A percentile compares a stretch with the other conserved stretches of the same genome.
Conservation (phyloP, 2,329 filamentous ascomycete genomes). For the Didymella pinodella region DNA sequence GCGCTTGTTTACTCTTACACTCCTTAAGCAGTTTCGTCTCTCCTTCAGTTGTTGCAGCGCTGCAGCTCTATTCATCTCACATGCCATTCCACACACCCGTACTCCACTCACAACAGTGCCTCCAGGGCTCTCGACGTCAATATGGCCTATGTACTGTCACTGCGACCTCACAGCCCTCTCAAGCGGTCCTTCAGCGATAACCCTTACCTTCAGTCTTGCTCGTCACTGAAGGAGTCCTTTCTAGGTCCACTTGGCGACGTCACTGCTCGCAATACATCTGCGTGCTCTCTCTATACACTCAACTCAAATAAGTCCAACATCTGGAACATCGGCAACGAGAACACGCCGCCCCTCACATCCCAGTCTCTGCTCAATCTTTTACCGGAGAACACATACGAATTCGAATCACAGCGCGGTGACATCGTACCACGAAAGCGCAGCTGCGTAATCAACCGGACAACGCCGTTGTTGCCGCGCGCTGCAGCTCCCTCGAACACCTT, state of each 20-base stretch:
- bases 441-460: slow-evolving; percentile 28
- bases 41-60: slow-evolving; percentile 41
- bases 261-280: slow-evolving; percentile 45
- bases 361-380: slow-evolving; percentile 46
- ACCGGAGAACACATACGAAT: slow-evolving; percentile 26
- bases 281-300: slow-evolving; percentile 47
- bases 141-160: slow-evolving; percentile 53
- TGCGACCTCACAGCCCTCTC: slow-evolving; percentile 50
- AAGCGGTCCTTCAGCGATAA: slow-evolving; percentile 54
- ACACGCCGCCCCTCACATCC: slow-evolving; percentile 44
- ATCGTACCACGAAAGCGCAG: slow-evolving; percentile 36
- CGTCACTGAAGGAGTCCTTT: slow-evolving; percentile 40
- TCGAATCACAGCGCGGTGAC: slow-evolving; percentile 14
- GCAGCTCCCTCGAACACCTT: slow-evolving; percentile 23
- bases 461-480: slow-evolving; percentile 26
- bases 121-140: slow-evolving; percentile 23
- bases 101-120: slow-evolving; percentile 34
- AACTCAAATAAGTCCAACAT: slow-evolving; percentile 32
- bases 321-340: slow-evolving; percentile 43
- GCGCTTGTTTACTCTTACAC: slow-evolving; percentile 19
- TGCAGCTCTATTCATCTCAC: slow-evolving; percentile 51
- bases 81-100: slow-evolving; percentile 39
- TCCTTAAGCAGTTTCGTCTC: slow-evolving; percentile 32
- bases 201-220: slow-evolving; percentile 47
- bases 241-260: slow-evolving; percentile 38